Percentiles rank a stretch among this genome's conserved stretches.
These are phyloP conservation scores for Leccinum variabile DNA, from an alignment of 1,284 basidiomycete species.

Conservation along the genomic window DNA sequence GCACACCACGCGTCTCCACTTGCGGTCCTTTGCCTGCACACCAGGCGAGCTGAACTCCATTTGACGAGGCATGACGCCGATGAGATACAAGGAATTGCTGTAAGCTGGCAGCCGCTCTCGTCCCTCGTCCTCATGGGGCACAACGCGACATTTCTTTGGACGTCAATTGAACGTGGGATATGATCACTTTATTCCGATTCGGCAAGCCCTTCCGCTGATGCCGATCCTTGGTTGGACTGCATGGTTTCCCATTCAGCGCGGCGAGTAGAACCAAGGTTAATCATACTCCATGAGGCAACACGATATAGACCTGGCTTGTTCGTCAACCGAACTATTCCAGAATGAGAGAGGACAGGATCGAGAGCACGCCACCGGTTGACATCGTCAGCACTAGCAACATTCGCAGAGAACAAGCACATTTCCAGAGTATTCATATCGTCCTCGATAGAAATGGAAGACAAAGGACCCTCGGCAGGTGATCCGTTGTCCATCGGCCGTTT, in stretches of 20 bases:
- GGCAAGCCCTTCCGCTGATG: slow-evolving; percentile 11
- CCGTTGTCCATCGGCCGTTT: slow-evolving; percentile 14
- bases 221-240: slow-evolving; percentile 14
- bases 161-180: slow-evolving; percentile 34
- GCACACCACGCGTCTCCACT: slow-evolving; percentile 88
- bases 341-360: slow-evolving; percentile 6
- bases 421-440: slow-evolving; percentile 8
- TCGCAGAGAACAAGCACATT: slow-evolving; percentile 20
- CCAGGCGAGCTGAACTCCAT: slow-evolving; percentile 90
- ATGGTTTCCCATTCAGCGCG: slow-evolving; percentile 18
- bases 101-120: slow-evolving; percentile 81
- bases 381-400: slow-evolving; percentile 7
- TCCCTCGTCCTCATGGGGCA: slow-evolving; percentile 55
- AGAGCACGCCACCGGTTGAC: background rate
- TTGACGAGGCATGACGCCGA: slow-evolving; percentile 87
- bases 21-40: slow-evolving; percentile 84
- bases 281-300: slow-evolving; percentile 50
- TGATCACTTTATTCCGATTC: slow-evolving; percentile 29
- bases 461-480: slow-evolving; percentile 4
- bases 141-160: slow-evolving; percentile 22
- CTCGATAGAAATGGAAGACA: slow-evolving; percentile 6
- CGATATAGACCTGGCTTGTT: slow-evolving; percentile 29
- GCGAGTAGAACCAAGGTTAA: slow-evolving; percentile 39
- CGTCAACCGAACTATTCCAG: slow-evolving; percentile 12
- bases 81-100: slow-evolving; percentile 81